Evolutionary conservation across 768 basidiomycete genomes (phyloP).

Genomic region (Amanita jacksonii): DNA sequence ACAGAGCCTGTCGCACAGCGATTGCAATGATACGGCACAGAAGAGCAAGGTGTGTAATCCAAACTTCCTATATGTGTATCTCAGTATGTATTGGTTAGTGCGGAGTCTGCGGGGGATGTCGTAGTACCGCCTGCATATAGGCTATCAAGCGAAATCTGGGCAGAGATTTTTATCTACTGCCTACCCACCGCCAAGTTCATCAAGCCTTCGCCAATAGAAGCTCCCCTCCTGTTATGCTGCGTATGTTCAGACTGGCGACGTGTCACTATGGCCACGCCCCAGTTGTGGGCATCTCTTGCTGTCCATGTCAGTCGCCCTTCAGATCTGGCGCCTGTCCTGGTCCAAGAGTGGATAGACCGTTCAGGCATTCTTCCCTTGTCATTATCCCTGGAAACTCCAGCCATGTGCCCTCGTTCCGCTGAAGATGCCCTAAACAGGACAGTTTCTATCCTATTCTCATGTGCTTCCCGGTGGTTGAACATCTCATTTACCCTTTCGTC

Average conservation of each 20-base stretch:
- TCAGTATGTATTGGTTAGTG: too few relatives aligned
- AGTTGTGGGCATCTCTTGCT: not conserved
- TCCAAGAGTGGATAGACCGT: not conserved
- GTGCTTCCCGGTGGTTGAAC: not conserved
- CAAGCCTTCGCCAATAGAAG: not conserved
- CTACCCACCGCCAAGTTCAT: not conserved
- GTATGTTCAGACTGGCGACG: not conserved
- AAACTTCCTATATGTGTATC: too few relatives aligned
- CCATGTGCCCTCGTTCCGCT: not conserved
- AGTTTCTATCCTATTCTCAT: not conserved
- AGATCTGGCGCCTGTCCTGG: not conserved
- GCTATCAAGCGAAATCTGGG: not conserved
- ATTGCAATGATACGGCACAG: too few relatives aligned
- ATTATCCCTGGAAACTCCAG: not conserved
- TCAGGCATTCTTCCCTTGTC: not conserved
- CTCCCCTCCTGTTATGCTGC: not conserved
- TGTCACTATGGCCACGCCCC: not conserved
- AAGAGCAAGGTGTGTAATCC: too few relatives aligned
- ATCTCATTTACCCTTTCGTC: not conserved
- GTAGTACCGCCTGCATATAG: not conserved
- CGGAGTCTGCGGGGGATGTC: not conserved
- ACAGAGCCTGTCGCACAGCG: too few relatives aligned
- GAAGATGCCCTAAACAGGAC: conserved; percentile 2
- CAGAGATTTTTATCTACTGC: not conserved
- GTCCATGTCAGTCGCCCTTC: not conserved